Percentiles rank a stretch among this genome's conserved stretches.
These are phyloP conservation scores for Rhododendron mucronatum DNA, from an alignment of 148 eudicot species.

Conservation along the genomic window DNA sequence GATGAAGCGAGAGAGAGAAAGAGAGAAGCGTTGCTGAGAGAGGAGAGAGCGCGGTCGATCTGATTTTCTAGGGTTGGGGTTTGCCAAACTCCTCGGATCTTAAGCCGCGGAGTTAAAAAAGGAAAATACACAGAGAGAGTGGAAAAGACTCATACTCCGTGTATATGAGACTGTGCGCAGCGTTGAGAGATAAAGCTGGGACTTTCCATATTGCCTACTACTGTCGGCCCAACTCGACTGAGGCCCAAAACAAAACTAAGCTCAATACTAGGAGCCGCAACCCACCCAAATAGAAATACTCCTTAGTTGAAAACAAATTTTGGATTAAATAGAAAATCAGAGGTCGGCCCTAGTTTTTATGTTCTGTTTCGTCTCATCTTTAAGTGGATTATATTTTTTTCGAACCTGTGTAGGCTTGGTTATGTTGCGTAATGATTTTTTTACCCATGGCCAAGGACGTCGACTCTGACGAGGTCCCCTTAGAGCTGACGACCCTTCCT, in stretches of 20 bases:
- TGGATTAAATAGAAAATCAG: too few species aligned
- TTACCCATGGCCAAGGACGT: too few species aligned
- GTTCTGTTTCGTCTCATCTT: too few species aligned
- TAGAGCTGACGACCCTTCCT: too few species aligned
- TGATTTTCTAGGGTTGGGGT: constrained; percentile 7
- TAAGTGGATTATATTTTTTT: too few species aligned
- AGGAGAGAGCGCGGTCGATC: not conserved
- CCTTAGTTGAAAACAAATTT: too few species aligned
- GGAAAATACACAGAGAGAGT: not conserved
- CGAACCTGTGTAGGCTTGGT: too few species aligned
- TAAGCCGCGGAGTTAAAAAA: constrained; percentile 11
- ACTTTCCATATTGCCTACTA: not conserved
- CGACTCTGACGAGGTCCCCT: too few species aligned
- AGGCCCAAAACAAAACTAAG: not conserved
- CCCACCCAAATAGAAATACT: too few species aligned
- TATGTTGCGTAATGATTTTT: too few species aligned
- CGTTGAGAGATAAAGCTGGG: not conserved
- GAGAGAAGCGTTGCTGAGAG: not conserved
- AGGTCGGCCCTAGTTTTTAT: too few species aligned
- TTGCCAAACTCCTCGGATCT: constrained; percentile 33
- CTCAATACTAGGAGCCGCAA: too few species aligned
- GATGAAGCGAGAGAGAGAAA: not conserved
- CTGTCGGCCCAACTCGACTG: not conserved
- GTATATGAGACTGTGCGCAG: not conserved
- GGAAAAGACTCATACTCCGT: not conserved